Base-by-base conservation (phyloP, 495 filamentous ascomycete species). In the Extremus antarcticus region DNA sequence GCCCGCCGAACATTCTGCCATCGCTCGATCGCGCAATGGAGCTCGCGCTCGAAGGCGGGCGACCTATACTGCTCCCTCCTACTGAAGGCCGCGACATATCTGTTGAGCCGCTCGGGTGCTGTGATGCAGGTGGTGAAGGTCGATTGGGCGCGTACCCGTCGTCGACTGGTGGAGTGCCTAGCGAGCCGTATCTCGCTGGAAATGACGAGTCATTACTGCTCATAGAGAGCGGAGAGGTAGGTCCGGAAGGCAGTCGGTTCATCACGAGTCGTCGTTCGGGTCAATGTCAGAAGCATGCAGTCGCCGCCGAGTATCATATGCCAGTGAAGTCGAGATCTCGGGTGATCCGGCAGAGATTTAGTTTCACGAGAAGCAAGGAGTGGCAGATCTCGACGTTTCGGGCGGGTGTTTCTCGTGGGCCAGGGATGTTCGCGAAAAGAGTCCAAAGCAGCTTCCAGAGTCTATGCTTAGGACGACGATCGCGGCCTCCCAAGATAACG, bases 51-150 rank as follows among this genome's bases (percentile, higher is more conserved):
- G 50, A 54, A 1, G 59, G 55, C 13, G 59, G 55, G 3, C 53
- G n/a, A 21, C 47, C 47, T 0, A 57, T n/a, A 35, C 59, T 62
- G 47, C 59, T 62, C 20, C 54, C 58, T 25, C 35, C 38, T 4
- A 19, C 45, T 11, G 55, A 58, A 0, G 59, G 59, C 21, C 59
- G 50, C 38, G 59, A 62, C 51, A 57, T 52, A 25, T 62, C 59
- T 16, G 59, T 62, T 23, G 54, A 45, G 40, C 38, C 51, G 47
- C 59, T 62, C 7, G 59, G 59, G 41, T 58, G 59, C 19, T 62
- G 56, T 10, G 59, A 62, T 11, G 47, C 35, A 4, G 59, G 55
- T 0, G 50, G 58, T 21, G 58, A 57, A 39, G 57, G 57, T 1
- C 54, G 54, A 19, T 55, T 54, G 19, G 55, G 50, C 20, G 32